phyloP scores from a whole-genome alignment of 2,329 filamentous ascomycete genomes.

The Xenosphaeropsis pyriputrescens region DNA sequence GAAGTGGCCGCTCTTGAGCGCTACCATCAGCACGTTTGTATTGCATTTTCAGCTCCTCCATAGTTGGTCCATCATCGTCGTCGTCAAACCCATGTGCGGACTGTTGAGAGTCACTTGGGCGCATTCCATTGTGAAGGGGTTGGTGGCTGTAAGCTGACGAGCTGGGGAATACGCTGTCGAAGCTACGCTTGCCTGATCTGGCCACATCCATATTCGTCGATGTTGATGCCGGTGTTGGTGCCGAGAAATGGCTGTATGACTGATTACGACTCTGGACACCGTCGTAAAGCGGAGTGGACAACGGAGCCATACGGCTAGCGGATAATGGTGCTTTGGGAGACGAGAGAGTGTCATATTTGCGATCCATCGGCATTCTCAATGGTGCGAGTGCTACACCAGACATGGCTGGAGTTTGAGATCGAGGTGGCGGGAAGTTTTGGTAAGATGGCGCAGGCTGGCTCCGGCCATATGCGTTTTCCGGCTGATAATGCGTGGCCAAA shows the following conservation, averaged over 20 bases:
- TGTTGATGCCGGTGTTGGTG: constrained; percentile 3
- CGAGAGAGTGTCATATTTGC: constrained; percentile 8
- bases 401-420: constrained; percentile 4
- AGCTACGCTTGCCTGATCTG: constrained; percentile 12
- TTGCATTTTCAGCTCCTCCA: constrained; percentile 6
- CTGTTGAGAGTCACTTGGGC: constrained; percentile 18
- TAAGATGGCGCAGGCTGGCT: constrained; percentile 4
- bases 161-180: constrained; percentile 10
- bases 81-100: constrained; percentile 4
- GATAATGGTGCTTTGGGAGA: constrained; percentile 11
- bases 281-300: constrained; percentile 7
- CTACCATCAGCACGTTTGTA: constrained; percentile 19
- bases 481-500: constrained; percentile 3
- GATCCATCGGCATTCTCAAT: constrained; percentile 1
- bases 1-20: constrained; percentile 22
- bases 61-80: constrained; percentile 6
- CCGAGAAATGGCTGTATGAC: constrained; percentile 8
- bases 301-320: constrained; percentile 5
- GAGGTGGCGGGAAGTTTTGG: constrained; percentile 2
- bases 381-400: not conserved
- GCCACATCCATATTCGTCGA: constrained; percentile 5
- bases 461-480: constrained; percentile 7
- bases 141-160: constrained; percentile 12
- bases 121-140: constrained; percentile 26
- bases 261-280: constrained; percentile 6